Conservation (phyloP, 2,329 filamentous ascomycete species). For the Nemania sp. region DNA sequence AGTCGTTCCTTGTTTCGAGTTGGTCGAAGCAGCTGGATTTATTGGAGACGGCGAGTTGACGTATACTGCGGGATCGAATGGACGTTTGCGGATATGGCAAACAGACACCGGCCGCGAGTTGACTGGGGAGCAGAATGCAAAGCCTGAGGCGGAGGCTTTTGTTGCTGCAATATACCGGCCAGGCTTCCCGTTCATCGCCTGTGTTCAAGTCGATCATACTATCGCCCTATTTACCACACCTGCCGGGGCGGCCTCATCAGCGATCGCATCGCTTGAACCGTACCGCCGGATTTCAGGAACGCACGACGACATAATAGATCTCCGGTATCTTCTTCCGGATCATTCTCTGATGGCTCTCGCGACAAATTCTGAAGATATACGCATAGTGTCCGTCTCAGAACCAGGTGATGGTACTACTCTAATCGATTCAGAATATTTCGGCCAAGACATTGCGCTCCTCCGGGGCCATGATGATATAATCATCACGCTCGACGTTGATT, state of each 20-base stretch:
- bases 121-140: constrained; percentile 69
- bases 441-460: constrained; percentile 82
- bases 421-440: constrained; percentile 67
- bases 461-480: constrained; percentile 95
- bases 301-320: constrained; percentile 95
- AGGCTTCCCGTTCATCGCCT: constrained; percentile 71
- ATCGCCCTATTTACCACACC: constrained; percentile 69
- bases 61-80: constrained; percentile 84
- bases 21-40: constrained; percentile 83
- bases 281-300: constrained; percentile 88
- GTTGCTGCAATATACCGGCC: constrained; percentile 70
- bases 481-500: constrained; percentile 90
- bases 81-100: constrained; percentile 82
- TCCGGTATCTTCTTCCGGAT: constrained; percentile 82
- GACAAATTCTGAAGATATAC: constrained; percentile 92
- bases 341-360: constrained; percentile 83
- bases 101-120: constrained; percentile 76
- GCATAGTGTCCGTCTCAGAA: constrained; percentile 74
- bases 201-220: constrained; percentile 87
- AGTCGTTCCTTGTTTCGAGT: constrained; percentile 82
- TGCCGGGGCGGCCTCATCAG: constrained; percentile 43
- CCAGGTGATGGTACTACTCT: constrained; percentile 38
- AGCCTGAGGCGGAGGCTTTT: constrained; percentile 67
- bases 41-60: constrained; percentile 70
- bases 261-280: constrained; percentile 50